These are phyloP conservation scores for Aspergillus sergii DNA, from an alignment of 2,329 filamentous ascomycete species.

Conservation along the genomic window DNA sequence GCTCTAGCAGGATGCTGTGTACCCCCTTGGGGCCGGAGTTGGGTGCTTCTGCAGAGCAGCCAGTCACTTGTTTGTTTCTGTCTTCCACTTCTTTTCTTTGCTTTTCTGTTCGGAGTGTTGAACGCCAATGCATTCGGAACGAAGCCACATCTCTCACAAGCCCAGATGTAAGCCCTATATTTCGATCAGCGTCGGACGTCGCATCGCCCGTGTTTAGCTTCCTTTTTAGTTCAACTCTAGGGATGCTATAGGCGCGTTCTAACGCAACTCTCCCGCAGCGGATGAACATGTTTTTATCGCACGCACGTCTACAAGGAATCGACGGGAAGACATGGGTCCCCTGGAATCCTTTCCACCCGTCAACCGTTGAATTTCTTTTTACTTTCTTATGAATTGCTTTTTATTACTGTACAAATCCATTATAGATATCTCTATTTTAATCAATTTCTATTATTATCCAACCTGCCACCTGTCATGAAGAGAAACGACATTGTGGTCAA, in stretches of 20 bases:
- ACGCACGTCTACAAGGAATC: slow-evolving; percentile 24
- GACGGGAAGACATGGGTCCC: slow-evolving; percentile 25
- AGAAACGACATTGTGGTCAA: background rate
- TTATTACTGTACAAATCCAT: slow-evolving; percentile 3
- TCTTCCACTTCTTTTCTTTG: background rate
- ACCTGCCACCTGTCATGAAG: slow-evolving; percentile 15
- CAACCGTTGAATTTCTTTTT: slow-evolving; percentile 10
- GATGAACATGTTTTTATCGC: slow-evolving; percentile 11
- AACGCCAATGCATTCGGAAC: background rate
- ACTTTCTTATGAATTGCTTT: background rate
- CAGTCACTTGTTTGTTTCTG: background rate
- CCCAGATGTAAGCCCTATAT: background rate
- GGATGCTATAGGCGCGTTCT: slow-evolving; percentile 10
- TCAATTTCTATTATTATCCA: background rate
- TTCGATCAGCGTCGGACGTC: slow-evolving; percentile 5
- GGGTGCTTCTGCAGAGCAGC: slow-evolving; percentile 2
- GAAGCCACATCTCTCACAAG: background rate
- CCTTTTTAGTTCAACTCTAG: slow-evolving; percentile 6
- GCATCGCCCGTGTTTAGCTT: slow-evolving; percentile 6
- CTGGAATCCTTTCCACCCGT: slow-evolving; percentile 11
- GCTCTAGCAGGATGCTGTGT: slow-evolving; percentile 8
- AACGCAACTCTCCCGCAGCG: slow-evolving; percentile 15
- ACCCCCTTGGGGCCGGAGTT: slow-evolving; percentile 2
- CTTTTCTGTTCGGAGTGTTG: background rate
- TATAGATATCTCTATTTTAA: background rate